phyloP scores from a whole-genome alignment of 805 yeast genomes.

The Pichia nanzhaoensis region DNA sequence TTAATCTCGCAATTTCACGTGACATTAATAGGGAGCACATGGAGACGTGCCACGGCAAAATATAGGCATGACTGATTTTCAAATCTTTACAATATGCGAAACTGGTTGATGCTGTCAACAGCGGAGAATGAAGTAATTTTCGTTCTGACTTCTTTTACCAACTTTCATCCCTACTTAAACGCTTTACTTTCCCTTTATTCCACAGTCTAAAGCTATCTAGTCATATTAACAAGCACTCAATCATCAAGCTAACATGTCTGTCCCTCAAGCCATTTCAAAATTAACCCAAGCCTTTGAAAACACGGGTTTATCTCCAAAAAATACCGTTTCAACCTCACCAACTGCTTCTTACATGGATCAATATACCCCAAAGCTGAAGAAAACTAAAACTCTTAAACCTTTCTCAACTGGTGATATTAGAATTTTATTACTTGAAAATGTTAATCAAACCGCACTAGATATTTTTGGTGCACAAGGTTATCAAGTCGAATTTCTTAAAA shows the following conservation, averaged over 20 bases:
- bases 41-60: no score
- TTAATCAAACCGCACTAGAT: conserved; percentile 84
- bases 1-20: no score
- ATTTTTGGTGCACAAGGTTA: conserved; percentile 87
- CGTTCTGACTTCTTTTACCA: no score
- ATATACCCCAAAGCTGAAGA: conserved; percentile 40
- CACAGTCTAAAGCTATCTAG: no score
- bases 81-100: no score
- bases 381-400: conserved; percentile 77
- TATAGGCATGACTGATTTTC: no score
- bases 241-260: conserved; percentile 39
- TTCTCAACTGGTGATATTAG: conserved; percentile 94
- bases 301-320: conserved; percentile 43
- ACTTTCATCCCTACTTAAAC: no score
- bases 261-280: conserved; percentile 59
- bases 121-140: no score
- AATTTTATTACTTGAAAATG: conserved; percentile 85
- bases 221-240: no score
- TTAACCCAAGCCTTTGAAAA: conserved; percentile 49
- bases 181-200: no score
- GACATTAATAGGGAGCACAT: no score
- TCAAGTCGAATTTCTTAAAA: conserved; percentile 90
- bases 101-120: no score
- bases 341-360: conserved; percentile 60
- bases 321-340: conserved; percentile 79